Evolutionary conservation across 164 flowering plant species (phyloP).

Genomic region (Malania oleifera): DNA sequence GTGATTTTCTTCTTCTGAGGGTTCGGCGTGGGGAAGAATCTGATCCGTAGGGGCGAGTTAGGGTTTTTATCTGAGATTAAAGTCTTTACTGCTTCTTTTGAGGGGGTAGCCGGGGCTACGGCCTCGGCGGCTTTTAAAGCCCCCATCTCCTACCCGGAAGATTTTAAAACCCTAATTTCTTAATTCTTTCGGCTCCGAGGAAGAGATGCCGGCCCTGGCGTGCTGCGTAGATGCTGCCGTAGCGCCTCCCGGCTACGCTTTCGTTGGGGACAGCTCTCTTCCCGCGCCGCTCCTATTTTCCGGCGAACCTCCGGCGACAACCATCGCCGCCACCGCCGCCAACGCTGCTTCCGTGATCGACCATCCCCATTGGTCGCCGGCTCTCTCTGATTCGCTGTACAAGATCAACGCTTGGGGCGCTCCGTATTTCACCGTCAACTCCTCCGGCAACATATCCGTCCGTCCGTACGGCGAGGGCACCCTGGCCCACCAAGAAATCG

Average conservation of each 20-base stretch:
- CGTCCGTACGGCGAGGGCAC: conserved; percentile 67
- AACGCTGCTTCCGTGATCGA: conserved; percentile 1
- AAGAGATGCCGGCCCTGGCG: conserved; percentile 94
- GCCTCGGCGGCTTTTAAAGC: conserved; percentile 99
- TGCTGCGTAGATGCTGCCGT: conserved; percentile 61
- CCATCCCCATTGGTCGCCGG: conserved; percentile 58
- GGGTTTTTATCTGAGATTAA: conserved; percentile 31
- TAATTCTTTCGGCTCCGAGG: conserved; percentile 19
- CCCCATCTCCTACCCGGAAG: conserved; percentile 65
- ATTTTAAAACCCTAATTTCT: conserved; percentile 11
- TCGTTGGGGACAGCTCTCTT: conserved; percentile 58
- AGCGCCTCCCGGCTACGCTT: conserved; percentile 56
- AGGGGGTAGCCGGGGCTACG: conserved; percentile 99
- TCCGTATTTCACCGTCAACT: conserved; percentile 81
- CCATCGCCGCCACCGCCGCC: conserved; percentile 17
- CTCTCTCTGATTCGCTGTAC: conserved; percentile 69
- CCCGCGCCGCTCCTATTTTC: conserved; percentile 39
- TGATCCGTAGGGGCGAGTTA: conserved; percentile 24
- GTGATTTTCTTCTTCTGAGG: conserved; percentile 46
- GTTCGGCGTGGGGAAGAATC: conserved; percentile 51
- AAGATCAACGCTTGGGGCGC: conserved; percentile 81
- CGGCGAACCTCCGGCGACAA: conserved; percentile 28
- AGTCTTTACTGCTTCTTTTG: conserved; percentile 70
- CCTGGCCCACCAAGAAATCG: conserved; percentile 81
- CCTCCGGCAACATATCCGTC: conserved; percentile 68